Evolutionary conservation across 73 alveolate species (phyloP).

Genomic region (Paramecium pentaurelia): DNA sequence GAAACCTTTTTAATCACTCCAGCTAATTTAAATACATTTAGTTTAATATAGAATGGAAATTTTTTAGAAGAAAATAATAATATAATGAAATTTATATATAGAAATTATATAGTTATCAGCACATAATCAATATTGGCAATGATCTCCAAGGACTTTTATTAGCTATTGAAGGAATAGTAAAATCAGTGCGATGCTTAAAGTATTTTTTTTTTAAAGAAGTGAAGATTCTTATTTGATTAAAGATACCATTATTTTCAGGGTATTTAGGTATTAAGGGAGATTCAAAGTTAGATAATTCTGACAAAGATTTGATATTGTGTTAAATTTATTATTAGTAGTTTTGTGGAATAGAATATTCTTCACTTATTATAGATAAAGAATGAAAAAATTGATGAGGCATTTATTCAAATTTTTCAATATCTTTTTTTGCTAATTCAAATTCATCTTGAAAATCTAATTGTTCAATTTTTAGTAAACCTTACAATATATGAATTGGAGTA

Average conservation of each 20-base stretch:
- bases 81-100: too few species aligned
- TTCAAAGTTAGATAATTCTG: background rate
- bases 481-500: background rate
- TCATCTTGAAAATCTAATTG: background rate
- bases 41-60: background rate
- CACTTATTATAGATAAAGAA: background rate
- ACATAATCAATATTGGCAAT: background rate
- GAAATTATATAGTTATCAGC: background rate
- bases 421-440: background rate
- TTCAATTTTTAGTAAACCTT: background rate
- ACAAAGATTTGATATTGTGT: background rate
- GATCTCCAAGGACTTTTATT: background rate
- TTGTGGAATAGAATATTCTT: background rate
- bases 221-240: background rate
- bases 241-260: background rate
- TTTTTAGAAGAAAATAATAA: too few species aligned
- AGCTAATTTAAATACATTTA: background rate
- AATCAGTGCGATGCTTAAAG: background rate
- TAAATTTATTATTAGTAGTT: background rate
- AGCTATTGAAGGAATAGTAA: background rate
- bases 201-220: background rate
- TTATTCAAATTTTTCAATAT: background rate
- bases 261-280: background rate
- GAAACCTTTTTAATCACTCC: background rate
- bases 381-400: background rate